Evolutionary conservation across 1,284 basidiomycete species (phyloP), one percentile per base, ranked within the genome.

Genomic region (Microbotryomycetes sp.): DNA sequence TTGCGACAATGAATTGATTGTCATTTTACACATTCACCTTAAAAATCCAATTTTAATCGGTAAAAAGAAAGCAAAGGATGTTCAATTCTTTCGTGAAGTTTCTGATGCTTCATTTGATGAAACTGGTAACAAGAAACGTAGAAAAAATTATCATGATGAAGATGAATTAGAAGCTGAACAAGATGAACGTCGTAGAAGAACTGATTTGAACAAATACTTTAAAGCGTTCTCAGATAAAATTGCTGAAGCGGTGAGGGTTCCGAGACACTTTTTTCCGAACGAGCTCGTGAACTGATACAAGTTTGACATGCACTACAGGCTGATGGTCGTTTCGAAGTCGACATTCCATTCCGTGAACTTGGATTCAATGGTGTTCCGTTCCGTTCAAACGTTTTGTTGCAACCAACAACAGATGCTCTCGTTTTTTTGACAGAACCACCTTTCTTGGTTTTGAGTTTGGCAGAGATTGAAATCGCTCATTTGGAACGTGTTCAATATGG

Each of bases 111-210:
- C 94, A 69, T 98, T 97, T 73, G 96, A 98, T 74, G 96, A 98
- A 78, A 97, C 93, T 0, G 94, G 94, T n/a, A 97, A 97, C 74
- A 85, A 92, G 69, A 98, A 97, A 77, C 85, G 96, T 64, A 62
- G 66, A 30, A 90, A 94, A 69, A 85, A 93, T 59, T 97, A 96
- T 73, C 94, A 94, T 47, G 96, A 98, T 74, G 96, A 98, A 76
- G 96, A 99, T 75, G 96, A 98, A 78, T 93, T 98, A 67, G 94
- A 98, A 79, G 87, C 96, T 77, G 96, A 98, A 75, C 94, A 97
- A 75, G 92, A 94, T 75, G 96, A 99, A 77, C 82, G 93, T 60
- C 89, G 88, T 75, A 85, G 91, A 28, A 81, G 93, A 56, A 87
- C 88, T 59, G 82, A 88, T 77, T 80, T 97, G 46, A 98, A 99